A percentile compares a stretch with the other conserved stretches of the same genome.
These are phyloP conservation scores for Colletotrichum camelliae DNA, from an alignment of 2,329 filamentous ascomycete species.

Conservation along the genomic window DNA sequence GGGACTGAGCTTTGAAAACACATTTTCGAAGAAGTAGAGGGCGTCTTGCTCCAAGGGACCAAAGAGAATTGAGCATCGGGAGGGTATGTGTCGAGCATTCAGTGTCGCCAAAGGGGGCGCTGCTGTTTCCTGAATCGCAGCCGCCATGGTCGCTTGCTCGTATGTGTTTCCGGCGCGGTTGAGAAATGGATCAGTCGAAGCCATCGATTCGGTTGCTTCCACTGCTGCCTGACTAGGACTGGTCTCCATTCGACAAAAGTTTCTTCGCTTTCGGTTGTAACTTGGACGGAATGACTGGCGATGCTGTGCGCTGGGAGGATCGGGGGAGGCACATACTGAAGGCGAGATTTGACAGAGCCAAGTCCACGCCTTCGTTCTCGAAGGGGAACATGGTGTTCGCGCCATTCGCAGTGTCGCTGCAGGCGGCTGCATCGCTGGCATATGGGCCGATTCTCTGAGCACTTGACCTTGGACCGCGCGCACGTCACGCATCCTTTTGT, in stretches of 20 bases:
- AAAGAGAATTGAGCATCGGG: not conserved
- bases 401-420: not conserved
- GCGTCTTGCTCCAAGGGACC: not conserved
- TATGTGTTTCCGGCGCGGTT: not conserved
- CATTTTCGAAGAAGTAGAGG: not conserved
- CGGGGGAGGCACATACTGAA: not conserved
- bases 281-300: fast-evolving
- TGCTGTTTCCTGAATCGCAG: not conserved
- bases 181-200: not conserved
- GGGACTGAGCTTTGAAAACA: not conserved
- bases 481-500: not conserved
- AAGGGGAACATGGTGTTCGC: not conserved
- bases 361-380: not conserved
- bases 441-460: not conserved
- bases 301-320: not conserved
- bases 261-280: not conserved
- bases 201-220: not conserved
- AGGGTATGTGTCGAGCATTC: not conserved
- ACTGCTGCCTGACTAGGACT: not conserved
- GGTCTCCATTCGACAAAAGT: fast-evolving
- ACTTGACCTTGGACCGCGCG: not conserved
- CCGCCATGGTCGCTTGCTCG: not conserved
- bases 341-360: not conserved
- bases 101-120: not conserved
- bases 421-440: not conserved